Evolutionary conservation across 257 asterid genomes (phyloP).

Genomic region (Primulina huaijiensis): DNA sequence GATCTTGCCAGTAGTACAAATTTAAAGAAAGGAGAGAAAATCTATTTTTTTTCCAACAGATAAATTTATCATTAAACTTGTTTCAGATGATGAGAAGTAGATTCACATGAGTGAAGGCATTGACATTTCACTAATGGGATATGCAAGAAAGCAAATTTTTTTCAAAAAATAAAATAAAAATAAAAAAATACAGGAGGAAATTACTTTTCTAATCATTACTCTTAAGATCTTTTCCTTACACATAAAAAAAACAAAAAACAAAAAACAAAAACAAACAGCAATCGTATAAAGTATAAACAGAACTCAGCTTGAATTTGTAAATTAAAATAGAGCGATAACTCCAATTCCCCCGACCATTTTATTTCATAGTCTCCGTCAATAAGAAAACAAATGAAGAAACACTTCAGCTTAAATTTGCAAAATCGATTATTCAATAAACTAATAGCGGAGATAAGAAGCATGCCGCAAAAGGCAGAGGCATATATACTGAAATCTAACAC

Average conservation of each 20-base stretch:
- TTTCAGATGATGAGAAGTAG: background rate
- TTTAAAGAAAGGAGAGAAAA: background rate
- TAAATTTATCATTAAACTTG: background rate
- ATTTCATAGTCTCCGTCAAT: background rate
- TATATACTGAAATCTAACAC: background rate
- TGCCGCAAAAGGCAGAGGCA: background rate
- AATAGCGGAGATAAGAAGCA: background rate
- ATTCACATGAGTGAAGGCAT: background rate
- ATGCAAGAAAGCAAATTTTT: no score
- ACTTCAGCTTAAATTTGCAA: background rate
- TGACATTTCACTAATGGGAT: background rate
- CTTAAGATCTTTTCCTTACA: no score
- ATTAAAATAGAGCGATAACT: no score
- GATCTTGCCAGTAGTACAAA: background rate
- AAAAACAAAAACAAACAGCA: background rate
- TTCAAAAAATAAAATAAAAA: no score
- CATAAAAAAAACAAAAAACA: no score
- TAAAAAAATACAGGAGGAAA: no score
- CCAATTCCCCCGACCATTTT: background rate
- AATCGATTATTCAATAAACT: background rate
- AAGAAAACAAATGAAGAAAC: background rate
- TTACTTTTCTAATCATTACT: no score
- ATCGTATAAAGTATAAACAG: background rate
- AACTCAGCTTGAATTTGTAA: background rate
- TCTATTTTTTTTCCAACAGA: no score